phyloP scores from a whole-genome alignment of 2,329 filamentous ascomycete genomes.

The Venturia carpophila region DNA sequence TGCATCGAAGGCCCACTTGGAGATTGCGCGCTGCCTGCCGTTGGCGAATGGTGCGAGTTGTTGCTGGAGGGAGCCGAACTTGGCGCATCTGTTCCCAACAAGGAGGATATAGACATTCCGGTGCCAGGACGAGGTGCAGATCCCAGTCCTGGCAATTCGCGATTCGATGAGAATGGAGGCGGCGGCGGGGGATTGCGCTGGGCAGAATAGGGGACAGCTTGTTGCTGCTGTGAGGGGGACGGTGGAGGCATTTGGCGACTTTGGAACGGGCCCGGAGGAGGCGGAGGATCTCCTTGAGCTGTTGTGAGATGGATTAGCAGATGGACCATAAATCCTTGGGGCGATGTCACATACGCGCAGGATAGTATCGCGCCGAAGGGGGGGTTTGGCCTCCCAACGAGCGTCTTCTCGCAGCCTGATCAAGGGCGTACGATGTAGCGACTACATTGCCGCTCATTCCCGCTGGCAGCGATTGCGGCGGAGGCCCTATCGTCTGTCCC shows the following conservation, averaged over 20 bases:
- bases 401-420: slow-evolving; percentile 33
- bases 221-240: slow-evolving; percentile 38
- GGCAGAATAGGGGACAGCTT: slow-evolving; percentile 31
- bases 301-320: slow-evolving; percentile 7
- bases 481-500: slow-evolving; percentile 19
- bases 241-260: slow-evolving; percentile 43
- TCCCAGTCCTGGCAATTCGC: slow-evolving; percentile 48
- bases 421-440: slow-evolving; percentile 30
- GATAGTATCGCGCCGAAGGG: slow-evolving; percentile 20
- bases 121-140: slow-evolving; percentile 50
- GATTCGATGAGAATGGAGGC: slow-evolving; percentile 40
- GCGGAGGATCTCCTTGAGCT: slow-evolving; percentile 31
- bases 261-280: slow-evolving; percentile 36
- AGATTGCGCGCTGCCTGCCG: slow-evolving; percentile 24
- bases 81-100: slow-evolving; percentile 48
- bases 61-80: slow-evolving; percentile 25
- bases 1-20: slow-evolving; percentile 37
- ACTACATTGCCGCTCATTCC: slow-evolving; percentile 18
- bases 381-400: slow-evolving; percentile 36
- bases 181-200: slow-evolving; percentile 39
- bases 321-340: background rate
- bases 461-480: slow-evolving; percentile 20
- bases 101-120: slow-evolving; percentile 68
- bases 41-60: slow-evolving; percentile 28
- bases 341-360: slow-evolving; percentile 14